Evolutionary conservation across 495 filamentous ascomycete genomes (phyloP).

Genomic region (Talaromyces wortmannii): DNA sequence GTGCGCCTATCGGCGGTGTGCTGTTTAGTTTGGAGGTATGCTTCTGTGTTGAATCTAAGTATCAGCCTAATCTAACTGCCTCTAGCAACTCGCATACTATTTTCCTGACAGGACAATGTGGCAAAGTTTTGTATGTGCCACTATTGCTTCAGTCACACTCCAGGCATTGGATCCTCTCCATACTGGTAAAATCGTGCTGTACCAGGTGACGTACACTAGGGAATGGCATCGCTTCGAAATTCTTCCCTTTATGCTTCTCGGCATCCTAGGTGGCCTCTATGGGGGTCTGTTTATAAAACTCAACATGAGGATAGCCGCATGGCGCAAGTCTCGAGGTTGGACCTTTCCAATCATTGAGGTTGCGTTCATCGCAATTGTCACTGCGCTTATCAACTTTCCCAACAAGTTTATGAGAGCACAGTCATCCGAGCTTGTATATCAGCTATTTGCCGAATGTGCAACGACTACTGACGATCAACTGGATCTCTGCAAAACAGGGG

Average conservation of each 20-base stretch:
- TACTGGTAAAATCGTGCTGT: slow-evolving; percentile 92
- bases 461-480: slow-evolving; percentile 73
- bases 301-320: slow-evolving; percentile 81
- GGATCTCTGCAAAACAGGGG: slow-evolving; percentile 76
- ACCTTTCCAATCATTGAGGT: slow-evolving; percentile 72
- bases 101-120: slow-evolving; percentile 99
- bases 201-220: slow-evolving; percentile 89
- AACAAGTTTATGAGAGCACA: slow-evolving; percentile 93
- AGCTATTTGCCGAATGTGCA: slow-evolving; percentile 85
- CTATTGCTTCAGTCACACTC: slow-evolving; percentile 90
- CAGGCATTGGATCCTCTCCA: slow-evolving; percentile 93
- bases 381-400: slow-evolving; percentile 87
- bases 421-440: slow-evolving; percentile 84
- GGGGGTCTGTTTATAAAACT: slow-evolving; percentile 91
- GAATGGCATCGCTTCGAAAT: slow-evolving; percentile 96
- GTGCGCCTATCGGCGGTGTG: slow-evolving; percentile 90
- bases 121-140: slow-evolving; percentile 98
- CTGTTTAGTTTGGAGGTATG: slow-evolving; percentile 83
- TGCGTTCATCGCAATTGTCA: slow-evolving; percentile 62
- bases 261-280: slow-evolving; percentile 85
- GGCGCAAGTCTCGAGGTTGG: slow-evolving; percentile 57
- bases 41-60: not conserved
- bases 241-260: slow-evolving; percentile 79
- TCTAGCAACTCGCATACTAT: slow-evolving; percentile 86
- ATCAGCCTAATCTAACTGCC: slow-evolving; percentile 6